Conservation (phyloP, 2,329 filamentous ascomycete genomes). For the Aureobasidium sp. region DNA sequence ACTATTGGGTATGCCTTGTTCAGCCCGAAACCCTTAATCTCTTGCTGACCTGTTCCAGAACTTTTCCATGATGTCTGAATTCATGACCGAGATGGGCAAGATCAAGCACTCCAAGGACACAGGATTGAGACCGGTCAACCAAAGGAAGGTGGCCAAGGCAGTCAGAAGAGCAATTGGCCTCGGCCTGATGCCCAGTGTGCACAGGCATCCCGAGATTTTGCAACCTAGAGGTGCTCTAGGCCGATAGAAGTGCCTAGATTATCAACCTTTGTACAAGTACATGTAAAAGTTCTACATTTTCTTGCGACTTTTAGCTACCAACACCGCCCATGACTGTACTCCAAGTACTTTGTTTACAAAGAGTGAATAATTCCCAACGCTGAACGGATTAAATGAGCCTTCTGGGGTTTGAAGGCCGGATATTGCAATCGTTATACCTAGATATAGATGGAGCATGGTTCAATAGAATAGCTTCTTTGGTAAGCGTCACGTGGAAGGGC, state of each 20-base stretch:
- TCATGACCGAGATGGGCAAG: conserved; percentile 73
- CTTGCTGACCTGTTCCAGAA: conserved; percentile 52
- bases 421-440: neutral
- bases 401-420: too few species aligned
- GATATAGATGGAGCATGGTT: neutral
- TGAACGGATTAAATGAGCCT: neutral
- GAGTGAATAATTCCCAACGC: neutral
- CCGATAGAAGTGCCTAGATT: neutral
- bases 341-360: neutral
- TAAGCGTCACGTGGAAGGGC: neutral
- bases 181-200: conserved; percentile 85
- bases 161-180: conserved; percentile 82
- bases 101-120: conserved; percentile 73
- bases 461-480: neutral
- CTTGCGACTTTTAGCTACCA: neutral
- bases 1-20: conserved; percentile 70
- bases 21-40: neutral
- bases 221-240: neutral
- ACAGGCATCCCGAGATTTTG: conserved; percentile 79
- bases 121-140: conserved; percentile 78
- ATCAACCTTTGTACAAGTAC: conserved; percentile 1
- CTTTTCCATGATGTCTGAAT: conserved; percentile 85
- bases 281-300: neutral
- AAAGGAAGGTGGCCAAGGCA: conserved; percentile 88
- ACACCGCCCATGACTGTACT: neutral